phyloP scores from a whole-genome alignment of 2,329 filamentous ascomycete species.

The Ophiostoma triangulosporum region DNA sequence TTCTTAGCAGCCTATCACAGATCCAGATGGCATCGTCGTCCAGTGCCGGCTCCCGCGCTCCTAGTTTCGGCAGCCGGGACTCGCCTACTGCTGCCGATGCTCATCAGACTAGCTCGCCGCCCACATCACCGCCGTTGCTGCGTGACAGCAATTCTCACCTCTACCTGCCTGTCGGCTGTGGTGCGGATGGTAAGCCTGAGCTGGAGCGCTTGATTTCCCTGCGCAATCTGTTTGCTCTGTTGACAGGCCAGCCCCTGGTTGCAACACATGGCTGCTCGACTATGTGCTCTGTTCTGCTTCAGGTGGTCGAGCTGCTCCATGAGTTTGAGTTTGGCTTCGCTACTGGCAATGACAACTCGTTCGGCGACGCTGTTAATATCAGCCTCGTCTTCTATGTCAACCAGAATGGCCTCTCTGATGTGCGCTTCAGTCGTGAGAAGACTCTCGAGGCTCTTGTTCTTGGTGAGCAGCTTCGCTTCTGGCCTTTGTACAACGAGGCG shows the following conservation, averaged over 20 bases:
- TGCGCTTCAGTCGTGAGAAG: slow-evolving; percentile 71
- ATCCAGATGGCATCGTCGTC: slow-evolving; percentile 26
- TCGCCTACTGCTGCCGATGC: slow-evolving; percentile 38
- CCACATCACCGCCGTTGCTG: slow-evolving; percentile 26
- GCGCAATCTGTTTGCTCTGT: slow-evolving; percentile 52
- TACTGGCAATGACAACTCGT: slow-evolving; percentile 41
- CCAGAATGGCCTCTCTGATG: slow-evolving; percentile 63
- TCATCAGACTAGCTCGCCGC: slow-evolving; percentile 21
- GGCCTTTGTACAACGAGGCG: slow-evolving; percentile 75
- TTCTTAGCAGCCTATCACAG: slow-evolving; percentile 40
- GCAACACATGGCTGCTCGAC: slow-evolving; percentile 39
- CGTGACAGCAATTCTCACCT: slow-evolving; percentile 32
- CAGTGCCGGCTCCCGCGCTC: slow-evolving; percentile 22
- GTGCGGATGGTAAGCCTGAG: slow-evolving; percentile 22
- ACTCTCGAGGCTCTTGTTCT: slow-evolving; percentile 82
- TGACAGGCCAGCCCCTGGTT: slow-evolving; percentile 49
- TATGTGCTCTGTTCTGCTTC: slow-evolving; percentile 39
- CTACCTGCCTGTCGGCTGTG: slow-evolving; percentile 36
- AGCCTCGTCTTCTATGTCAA: slow-evolving; percentile 66
- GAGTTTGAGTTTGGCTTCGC: slow-evolving; percentile 47
- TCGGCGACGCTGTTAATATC: slow-evolving; percentile 45
- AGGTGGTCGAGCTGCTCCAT: slow-evolving; percentile 38
- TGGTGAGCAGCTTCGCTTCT: slow-evolving; percentile 72
- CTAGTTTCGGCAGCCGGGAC: slow-evolving; percentile 34
- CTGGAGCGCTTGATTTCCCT: slow-evolving; percentile 44